These are phyloP conservation scores for Pythium volutum DNA, from an alignment of 352 stramenopile genomes.

Conservation along the genomic window DNA sequence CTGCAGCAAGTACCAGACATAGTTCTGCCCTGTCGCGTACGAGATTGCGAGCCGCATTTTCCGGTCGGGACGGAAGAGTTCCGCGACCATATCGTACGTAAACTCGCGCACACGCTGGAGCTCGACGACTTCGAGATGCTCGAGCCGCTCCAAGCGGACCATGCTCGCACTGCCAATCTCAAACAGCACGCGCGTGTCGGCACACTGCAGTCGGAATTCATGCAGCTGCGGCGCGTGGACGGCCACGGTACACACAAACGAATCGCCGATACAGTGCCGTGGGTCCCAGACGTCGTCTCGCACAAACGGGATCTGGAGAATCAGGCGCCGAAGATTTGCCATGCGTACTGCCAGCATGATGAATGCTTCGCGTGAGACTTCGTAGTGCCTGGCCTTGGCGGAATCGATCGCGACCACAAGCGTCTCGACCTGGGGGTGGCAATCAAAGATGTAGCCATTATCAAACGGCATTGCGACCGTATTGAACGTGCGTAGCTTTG, in stretches of 20 bases:
- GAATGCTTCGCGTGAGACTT: background rate
- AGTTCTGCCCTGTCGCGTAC: background rate
- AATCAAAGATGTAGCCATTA: background rate
- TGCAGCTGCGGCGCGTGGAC: conserved; percentile 5
- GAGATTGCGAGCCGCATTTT: conserved; percentile 1
- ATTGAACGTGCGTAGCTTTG: conserved; percentile 6
- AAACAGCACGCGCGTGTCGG: conserved; percentile 9
- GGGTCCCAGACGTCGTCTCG: conserved; percentile 6
- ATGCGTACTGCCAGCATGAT: background rate
- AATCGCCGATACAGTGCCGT: background rate
- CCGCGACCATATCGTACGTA: background rate
- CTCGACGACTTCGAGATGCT: conserved; percentile 8
- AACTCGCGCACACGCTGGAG: conserved; percentile 6
- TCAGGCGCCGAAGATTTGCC: background rate
- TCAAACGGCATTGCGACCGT: conserved; percentile 18
- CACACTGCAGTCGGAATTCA: conserved; percentile 14
- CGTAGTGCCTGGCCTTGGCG: conserved; percentile 10
- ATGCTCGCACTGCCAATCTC: background rate
- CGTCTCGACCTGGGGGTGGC: conserved; percentile 1
- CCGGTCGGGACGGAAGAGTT: background rate
- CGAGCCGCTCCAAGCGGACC: background rate
- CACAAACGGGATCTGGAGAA: conserved; percentile 9
- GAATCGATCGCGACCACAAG: conserved; percentile 11
- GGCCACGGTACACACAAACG: background rate
- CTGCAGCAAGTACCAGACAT: background rate